Evolutionary conservation across 345 rosid species (phyloP).

Genomic region (Citrus maxima): DNA sequence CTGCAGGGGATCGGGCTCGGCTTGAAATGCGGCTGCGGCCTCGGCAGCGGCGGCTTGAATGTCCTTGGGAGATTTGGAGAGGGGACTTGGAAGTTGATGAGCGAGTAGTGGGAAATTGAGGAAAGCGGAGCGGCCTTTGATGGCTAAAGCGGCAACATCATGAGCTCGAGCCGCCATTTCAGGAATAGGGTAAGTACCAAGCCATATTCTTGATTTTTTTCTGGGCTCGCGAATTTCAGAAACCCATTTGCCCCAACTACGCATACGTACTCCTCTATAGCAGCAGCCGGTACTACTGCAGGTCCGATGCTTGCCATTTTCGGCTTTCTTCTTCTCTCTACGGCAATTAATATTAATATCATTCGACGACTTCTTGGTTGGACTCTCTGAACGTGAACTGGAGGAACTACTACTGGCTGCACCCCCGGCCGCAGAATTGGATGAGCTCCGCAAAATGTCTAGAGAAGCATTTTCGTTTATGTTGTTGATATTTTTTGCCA

Average conservation of each 20-base stretch:
- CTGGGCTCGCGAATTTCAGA: conserved; percentile 76
- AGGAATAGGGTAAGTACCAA: conserved; percentile 69
- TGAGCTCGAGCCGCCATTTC: conserved; percentile 92
- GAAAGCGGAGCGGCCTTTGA: conserved; percentile 58
- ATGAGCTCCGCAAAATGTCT: conserved; percentile 14
- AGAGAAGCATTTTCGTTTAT: conserved; percentile 38
- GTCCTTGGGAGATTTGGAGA: conserved; percentile 50
- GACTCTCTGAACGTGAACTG: conserved; percentile 16
- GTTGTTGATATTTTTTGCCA: conserved; percentile 45
- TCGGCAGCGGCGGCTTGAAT: conserved; percentile 53
- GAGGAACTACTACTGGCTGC: conserved; percentile 2
- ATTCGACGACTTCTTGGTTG: neutral
- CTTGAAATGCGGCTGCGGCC: conserved; percentile 39
- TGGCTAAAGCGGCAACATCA: conserved; percentile 73
- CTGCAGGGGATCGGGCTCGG: conserved; percentile 27
- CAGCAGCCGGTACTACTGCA: too few species aligned
- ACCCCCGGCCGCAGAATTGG: conserved; percentile 14
- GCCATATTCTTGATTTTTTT: conserved; percentile 85
- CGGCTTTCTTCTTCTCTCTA: conserved; percentile 25
- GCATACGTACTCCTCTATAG: conserved; percentile 68
- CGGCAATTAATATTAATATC: neutral
- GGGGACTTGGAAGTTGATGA: conserved; percentile 51
- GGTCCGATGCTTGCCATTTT: conserved; percentile 42
- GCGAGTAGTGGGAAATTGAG: conserved; percentile 62
- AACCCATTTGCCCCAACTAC: conserved; percentile 95